These are phyloP conservation scores for Vigna mungo DNA, from an alignment of 306 rosid species.

Conservation along the genomic window DNA sequence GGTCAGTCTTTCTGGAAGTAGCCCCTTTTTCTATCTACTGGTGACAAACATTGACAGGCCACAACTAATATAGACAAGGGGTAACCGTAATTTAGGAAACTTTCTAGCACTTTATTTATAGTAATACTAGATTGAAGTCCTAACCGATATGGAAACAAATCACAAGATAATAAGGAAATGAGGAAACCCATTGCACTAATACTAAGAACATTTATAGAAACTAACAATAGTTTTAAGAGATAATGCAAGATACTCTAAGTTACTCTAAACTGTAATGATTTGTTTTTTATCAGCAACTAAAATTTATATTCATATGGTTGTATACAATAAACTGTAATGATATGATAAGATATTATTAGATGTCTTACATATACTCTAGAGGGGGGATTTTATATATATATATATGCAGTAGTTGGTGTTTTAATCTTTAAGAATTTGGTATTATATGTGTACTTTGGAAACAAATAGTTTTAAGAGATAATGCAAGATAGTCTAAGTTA, in stretches of 20 bases:
- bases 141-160: background rate
- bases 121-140: background rate
- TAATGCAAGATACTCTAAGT: background rate
- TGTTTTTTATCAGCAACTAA: too few relatives aligned
- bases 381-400: conserved; percentile 18
- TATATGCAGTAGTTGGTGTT: conserved; percentile 17
- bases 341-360: conserved; percentile 16
- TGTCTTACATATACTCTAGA: background rate
- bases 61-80: background rate
- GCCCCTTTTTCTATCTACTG: background rate
- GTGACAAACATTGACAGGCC: too few relatives aligned
- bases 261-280: background rate
- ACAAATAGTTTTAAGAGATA: too few relatives aligned
- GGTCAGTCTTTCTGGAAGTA: background rate
- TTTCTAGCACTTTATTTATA: background rate
- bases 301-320: too few relatives aligned
- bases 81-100: background rate
- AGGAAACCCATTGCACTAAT: background rate
- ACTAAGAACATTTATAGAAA: background rate
- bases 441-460: conserved; percentile 36
- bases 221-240: background rate
- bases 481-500: background rate
- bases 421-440: conserved; percentile 1
- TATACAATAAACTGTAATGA: background rate
- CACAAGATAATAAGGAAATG: background rate